These are phyloP conservation scores for Globisporangium carolinianum DNA, from an alignment of 352 stramenopile genomes.

Conservation along the genomic window DNA sequence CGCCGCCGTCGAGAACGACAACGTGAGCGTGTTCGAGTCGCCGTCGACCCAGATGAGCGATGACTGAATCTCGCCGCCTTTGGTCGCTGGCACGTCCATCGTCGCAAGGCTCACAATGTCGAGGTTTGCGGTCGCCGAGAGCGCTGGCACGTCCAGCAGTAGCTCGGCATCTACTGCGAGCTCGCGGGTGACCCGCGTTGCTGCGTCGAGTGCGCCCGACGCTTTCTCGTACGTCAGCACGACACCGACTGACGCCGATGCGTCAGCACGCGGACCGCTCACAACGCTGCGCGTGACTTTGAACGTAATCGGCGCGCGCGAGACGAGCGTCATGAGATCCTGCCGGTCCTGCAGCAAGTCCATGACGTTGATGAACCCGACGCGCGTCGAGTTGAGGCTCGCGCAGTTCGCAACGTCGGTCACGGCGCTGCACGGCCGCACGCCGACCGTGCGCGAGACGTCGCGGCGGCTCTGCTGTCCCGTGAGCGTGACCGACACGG, in stretches of 20 bases:
- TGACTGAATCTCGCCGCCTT: constrained; percentile 42
- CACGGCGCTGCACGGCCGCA: constrained; percentile 46
- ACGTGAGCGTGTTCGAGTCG: constrained; percentile 49
- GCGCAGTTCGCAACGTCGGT: constrained; percentile 40
- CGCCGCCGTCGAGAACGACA: constrained; percentile 74
- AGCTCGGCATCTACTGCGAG: constrained; percentile 27
- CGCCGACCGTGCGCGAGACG: constrained; percentile 13
- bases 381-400: constrained; percentile 22
- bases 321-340: constrained; percentile 39
- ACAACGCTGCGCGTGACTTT: constrained; percentile 53
- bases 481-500: constrained; percentile 35
- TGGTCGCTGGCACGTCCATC: constrained; percentile 42
- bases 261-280: constrained; percentile 34
- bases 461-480: constrained; percentile 15
- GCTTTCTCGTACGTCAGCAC: constrained; percentile 51
- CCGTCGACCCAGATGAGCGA: constrained; percentile 74
- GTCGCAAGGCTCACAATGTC: constrained; percentile 48
- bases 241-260: constrained; percentile 25
- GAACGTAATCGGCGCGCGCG: constrained; percentile 47
- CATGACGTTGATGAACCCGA: constrained; percentile 65
- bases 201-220: constrained; percentile 1
- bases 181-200: constrained; percentile 22
- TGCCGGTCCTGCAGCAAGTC: constrained; percentile 44
- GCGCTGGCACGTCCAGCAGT: constrained; percentile 12
- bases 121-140: constrained; percentile 20